Percentiles rank a stretch among this genome's conserved stretches.
Conservation (phyloP, 176 grass and related monocot genomes). For the Musa acuminata region DNA sequence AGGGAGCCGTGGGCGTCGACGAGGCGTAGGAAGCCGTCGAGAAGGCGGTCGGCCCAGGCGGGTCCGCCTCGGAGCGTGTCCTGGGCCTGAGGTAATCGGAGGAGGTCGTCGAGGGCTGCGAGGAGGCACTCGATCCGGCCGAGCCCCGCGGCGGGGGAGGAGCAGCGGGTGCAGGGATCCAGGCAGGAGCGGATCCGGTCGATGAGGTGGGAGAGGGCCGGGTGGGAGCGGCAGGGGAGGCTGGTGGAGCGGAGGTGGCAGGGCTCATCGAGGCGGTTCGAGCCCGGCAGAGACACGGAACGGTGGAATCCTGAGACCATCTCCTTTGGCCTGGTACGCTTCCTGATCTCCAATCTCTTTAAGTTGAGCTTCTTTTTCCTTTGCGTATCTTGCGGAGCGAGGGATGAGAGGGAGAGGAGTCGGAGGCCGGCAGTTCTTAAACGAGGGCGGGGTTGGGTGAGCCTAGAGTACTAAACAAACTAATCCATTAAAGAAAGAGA, state of each 20-base stretch:
- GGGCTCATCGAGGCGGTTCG: neutral
- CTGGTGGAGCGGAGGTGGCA: conserved; percentile 40
- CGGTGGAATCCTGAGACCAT: conserved; percentile 59
- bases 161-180: neutral
- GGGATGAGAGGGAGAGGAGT: neutral
- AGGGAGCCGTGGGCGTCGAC: conserved; percentile 59
- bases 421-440: neutral
- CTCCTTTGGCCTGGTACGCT: conserved; percentile 12
- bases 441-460: too few species aligned
- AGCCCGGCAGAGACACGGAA: conserved; percentile 45
- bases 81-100: conserved; percentile 38
- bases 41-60: conserved; percentile 28
- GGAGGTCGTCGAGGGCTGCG: conserved; percentile 37
- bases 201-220: conserved; percentile 45
- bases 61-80: conserved; percentile 16
- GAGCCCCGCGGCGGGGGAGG: conserved; percentile 18
- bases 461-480: too few species aligned
- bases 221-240: conserved; percentile 62
- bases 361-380: neutral
- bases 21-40: conserved; percentile 60
- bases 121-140: conserved; percentile 42
- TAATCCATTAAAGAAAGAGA: too few species aligned
- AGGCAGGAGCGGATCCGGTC: conserved; percentile 26
- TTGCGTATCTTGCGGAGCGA: neutral
- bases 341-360: neutral